Percentiles rank a stretch among this genome's conserved stretches.
These are phyloP conservation scores for Heterobasidion parviporum DNA, from an alignment of 1,284 basidiomycete genomes.

Conservation along the genomic window DNA sequence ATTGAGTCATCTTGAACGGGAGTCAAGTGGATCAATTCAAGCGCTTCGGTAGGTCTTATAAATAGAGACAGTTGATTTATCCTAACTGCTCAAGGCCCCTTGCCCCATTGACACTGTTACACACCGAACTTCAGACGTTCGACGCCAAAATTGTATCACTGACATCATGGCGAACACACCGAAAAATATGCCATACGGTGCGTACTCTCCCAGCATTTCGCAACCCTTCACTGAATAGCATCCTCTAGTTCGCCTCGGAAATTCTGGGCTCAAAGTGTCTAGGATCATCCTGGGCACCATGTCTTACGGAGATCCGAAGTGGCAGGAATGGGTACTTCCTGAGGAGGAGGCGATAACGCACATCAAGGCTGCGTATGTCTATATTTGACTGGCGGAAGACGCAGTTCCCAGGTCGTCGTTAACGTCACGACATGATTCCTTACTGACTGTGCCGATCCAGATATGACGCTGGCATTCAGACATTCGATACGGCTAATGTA, in stretches of 20 bases:
- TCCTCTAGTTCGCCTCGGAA: conserved; percentile 4
- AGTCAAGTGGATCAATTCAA: too few relatives aligned
- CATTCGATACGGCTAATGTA: conserved; percentile 61
- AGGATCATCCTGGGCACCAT: conserved; percentile 28
- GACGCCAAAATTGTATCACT: too few relatives aligned
- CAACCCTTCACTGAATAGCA: neutral
- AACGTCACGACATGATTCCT: neutral
- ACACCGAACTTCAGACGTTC: too few relatives aligned
- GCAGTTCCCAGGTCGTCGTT: too few relatives aligned
- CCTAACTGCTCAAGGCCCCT: too few relatives aligned
- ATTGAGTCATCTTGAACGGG: too few relatives aligned
- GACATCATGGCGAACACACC: neutral
- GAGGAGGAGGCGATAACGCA: conserved; percentile 49
- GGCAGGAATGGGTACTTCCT: conserved; percentile 40
- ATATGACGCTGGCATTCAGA: conserved; percentile 47
- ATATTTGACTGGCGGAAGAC: neutral
- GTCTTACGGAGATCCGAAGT: conserved; percentile 23
- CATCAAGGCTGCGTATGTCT: conserved; percentile 41
- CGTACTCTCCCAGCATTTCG: neutral
- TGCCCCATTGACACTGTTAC: too few relatives aligned
- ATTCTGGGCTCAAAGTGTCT: conserved; percentile 8
- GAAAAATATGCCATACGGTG: conserved; percentile 1
- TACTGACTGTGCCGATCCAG: neutral
- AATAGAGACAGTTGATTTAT: too few relatives aligned
- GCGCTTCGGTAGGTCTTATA: too few relatives aligned